Evolutionary conservation across 805 yeast species (phyloP).

Genomic region (Ogataea parapolymorpha): DNA sequence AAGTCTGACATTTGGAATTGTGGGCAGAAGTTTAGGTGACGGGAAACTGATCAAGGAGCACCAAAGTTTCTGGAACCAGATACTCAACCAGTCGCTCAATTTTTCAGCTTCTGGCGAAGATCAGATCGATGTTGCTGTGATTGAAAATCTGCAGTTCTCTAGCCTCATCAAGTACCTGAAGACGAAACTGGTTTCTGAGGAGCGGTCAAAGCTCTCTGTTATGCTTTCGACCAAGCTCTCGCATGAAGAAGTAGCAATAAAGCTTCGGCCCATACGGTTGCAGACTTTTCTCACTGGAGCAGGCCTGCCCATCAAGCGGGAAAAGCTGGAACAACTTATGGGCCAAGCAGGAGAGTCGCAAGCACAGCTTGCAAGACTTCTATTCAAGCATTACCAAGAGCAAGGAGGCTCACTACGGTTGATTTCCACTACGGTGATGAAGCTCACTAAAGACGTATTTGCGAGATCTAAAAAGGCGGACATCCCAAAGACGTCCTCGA

Average conservation of each 20-base stretch:
- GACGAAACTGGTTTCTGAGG: slow-evolving; percentile 35
- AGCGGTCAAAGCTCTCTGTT: slow-evolving; percentile 41
- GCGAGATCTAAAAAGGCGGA: slow-evolving; percentile 3
- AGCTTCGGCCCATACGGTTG: slow-evolving; percentile 38
- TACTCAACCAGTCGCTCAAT: slow-evolving; percentile 40
- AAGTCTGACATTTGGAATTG: slow-evolving; percentile 26
- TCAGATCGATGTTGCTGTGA: slow-evolving; percentile 31
- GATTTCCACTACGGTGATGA: slow-evolving; percentile 22
- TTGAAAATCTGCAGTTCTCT: slow-evolving; percentile 32
- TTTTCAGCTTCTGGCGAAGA: slow-evolving; percentile 37
- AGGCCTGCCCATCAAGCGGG: slow-evolving; percentile 44
- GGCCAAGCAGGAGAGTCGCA: slow-evolving; percentile 38
- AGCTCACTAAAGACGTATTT: slow-evolving; percentile 18
- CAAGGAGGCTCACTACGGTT: slow-evolving; percentile 36
- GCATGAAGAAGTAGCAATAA: slow-evolving; percentile 35
- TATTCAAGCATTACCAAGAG: slow-evolving; percentile 40
- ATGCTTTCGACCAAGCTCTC: slow-evolving; percentile 39
- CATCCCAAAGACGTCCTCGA: background rate
- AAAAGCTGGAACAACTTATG: slow-evolving; percentile 38
- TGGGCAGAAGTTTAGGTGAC: slow-evolving; percentile 21
- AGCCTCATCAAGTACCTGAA: slow-evolving; percentile 37
- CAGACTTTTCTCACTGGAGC: slow-evolving; percentile 44
- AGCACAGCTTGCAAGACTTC: slow-evolving; percentile 35
- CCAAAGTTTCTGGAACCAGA: slow-evolving; percentile 47
- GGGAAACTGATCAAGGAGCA: slow-evolving; percentile 38